Evolutionary conservation across 2,329 filamentous ascomycete species (phyloP).

Genomic region (Colletotrichum lupini): DNA sequence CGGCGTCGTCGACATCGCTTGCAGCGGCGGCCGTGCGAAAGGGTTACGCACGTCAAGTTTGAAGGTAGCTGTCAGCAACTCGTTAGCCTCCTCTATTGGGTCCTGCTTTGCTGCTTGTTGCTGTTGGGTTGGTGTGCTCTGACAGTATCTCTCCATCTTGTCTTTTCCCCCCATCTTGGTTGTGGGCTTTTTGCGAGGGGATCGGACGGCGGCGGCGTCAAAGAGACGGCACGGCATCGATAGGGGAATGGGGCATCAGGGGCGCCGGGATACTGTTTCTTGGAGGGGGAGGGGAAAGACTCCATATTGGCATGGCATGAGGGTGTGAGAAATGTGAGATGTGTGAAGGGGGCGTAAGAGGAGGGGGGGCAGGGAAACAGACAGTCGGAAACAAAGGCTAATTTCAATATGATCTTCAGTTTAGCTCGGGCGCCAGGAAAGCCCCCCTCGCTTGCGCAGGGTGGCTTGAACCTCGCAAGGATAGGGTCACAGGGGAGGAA

Average conservation of each 20-base stretch:
- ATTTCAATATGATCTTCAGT: conserved; percentile 36
- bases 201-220: conserved; percentile 21
- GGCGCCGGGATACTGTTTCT: conserved; percentile 26
- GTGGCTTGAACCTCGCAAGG: conserved; percentile 35
- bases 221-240: conserved; percentile 27
- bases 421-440: conserved; percentile 36
- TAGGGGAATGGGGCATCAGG: conserved; percentile 15
- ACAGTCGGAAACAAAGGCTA: conserved; percentile 37
- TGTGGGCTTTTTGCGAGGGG: background rate
- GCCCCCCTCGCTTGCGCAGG: conserved; percentile 36
- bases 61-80: conserved; percentile 20
- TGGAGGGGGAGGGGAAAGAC: conserved; percentile 2
- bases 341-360: conserved; percentile 5
- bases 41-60: conserved; percentile 24
- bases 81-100: background rate
- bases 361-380: conserved; percentile 30
- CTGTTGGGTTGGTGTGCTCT: conserved; percentile 6
- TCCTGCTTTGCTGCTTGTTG: background rate
- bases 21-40: conserved; percentile 31
- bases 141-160: background rate
- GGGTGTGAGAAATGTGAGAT: background rate
- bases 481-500: background rate
- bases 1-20: conserved; percentile 31
- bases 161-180: background rate
- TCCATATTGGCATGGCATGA: conserved; percentile 29